A percentile compares a stretch with the other conserved stretches of the same genome.
Evolutionary conservation across 2,329 filamentous ascomycete species (phyloP).

Genomic region (Venturia effusa): DNA sequence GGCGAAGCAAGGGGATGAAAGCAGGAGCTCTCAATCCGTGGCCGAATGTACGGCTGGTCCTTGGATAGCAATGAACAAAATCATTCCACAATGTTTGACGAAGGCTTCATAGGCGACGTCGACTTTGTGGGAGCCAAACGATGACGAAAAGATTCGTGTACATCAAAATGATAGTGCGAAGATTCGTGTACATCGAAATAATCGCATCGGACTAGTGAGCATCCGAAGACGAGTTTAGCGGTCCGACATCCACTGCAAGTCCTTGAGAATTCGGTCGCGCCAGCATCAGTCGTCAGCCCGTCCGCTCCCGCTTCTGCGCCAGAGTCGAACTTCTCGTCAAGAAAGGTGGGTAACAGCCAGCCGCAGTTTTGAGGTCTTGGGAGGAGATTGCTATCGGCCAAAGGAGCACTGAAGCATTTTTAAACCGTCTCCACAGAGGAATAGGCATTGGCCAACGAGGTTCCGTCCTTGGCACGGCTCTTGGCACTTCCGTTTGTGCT

Average conservation of each 20-base stretch:
- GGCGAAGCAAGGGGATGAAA: background rate
- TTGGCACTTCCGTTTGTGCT: background rate
- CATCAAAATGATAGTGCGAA: background rate
- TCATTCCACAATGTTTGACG: background rate
- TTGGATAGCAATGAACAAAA: background rate
- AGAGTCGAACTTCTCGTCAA: background rate
- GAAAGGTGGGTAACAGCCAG: background rate
- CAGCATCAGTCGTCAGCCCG: background rate
- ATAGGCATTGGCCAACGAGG: background rate
- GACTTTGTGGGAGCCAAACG: background rate
- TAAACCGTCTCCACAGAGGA: background rate
- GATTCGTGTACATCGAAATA: background rate
- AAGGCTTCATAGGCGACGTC: background rate
- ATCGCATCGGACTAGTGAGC: background rate
- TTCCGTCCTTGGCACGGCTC: background rate
- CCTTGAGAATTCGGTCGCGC: background rate
- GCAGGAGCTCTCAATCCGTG: background rate
- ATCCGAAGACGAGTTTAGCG: background rate
- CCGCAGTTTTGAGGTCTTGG: background rate
- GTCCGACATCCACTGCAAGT: background rate
- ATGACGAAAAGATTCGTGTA: background rate
- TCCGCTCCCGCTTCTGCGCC: background rate
- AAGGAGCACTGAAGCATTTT: background rate
- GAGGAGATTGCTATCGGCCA: background rate
- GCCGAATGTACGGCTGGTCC: background rate